These are phyloP conservation scores for Afroboletus lepidellus DNA, from an alignment of 1,284 basidiomycete genomes.

Conservation along the genomic window DNA sequence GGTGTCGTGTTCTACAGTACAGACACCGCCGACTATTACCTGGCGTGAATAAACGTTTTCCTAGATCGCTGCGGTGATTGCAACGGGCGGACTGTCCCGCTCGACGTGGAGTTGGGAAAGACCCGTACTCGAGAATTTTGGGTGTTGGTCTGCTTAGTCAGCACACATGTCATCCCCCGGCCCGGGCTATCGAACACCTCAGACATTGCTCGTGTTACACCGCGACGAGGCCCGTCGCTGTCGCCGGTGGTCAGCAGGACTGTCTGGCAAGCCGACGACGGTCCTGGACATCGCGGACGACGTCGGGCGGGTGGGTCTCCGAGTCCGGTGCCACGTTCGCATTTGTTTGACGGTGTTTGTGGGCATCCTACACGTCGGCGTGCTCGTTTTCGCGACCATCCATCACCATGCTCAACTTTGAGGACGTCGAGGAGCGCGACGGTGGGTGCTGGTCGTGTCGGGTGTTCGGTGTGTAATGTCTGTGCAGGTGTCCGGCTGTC, in stretches of 20 bases:
- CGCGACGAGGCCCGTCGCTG: too few relatives aligned
- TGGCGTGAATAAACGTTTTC: neutral
- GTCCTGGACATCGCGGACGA: neutral
- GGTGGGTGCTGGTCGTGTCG: slow-evolving; percentile 37
- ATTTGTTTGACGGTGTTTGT: slow-evolving; percentile 28
- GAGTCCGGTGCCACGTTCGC: neutral
- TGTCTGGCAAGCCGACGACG: neutral
- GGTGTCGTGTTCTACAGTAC: slow-evolving; percentile 3
- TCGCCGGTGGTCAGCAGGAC: neutral
- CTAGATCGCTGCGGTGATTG: neutral
- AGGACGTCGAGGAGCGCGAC: slow-evolving; percentile 64
- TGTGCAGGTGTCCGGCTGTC: slow-evolving; percentile 81
- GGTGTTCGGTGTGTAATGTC: neutral
- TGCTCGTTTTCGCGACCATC: neutral
- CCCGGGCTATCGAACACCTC: neutral
- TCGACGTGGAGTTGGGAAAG: slow-evolving; percentile 6
- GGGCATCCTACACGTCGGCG: slow-evolving; percentile 25
- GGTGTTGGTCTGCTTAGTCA: slow-evolving; percentile 20
- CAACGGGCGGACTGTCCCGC: neutral
- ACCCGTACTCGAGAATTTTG: slow-evolving; percentile 2
- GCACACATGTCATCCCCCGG: slow-evolving; percentile 1
- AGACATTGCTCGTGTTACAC: too few relatives aligned
- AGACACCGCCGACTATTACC: slow-evolving; percentile 3
- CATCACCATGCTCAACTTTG: slow-evolving; percentile 46
- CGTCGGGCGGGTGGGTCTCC: neutral